Conservation (phyloP, 169 alveolate genomes). For the Plasmodium billcollinsi region DNA sequence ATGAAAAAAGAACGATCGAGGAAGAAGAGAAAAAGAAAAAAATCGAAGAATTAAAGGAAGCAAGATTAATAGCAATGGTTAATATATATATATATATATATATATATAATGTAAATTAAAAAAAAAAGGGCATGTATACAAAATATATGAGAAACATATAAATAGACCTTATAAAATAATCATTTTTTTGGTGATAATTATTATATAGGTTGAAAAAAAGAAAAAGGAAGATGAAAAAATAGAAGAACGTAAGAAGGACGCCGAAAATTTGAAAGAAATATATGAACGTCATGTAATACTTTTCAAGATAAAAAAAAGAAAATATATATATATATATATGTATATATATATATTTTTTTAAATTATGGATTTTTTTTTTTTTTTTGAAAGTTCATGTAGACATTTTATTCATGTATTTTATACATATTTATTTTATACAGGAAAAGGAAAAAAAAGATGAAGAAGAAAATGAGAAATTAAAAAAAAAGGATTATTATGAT, state of each 20-base stretch:
- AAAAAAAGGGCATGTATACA: not conserved
- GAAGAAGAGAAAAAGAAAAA: conserved; percentile 57
- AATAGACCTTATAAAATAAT: not conserved
- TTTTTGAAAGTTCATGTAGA: not conserved
- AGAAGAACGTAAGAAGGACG: conserved; percentile 46
- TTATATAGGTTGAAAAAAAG: conserved; percentile 36
- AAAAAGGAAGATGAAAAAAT: conserved; percentile 37
- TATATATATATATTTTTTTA: not conserved
- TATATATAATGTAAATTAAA: not conserved
- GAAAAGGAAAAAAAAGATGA: conserved; percentile 59
- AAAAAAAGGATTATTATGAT: conserved; percentile 56
- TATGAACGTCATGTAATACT: conserved; percentile 35
- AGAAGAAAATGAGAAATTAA: conserved; percentile 48
- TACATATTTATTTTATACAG: conserved; percentile 3
- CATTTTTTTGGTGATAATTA: not conserved
- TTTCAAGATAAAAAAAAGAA: not conserved
- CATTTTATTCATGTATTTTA: not conserved
- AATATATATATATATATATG: not conserved
- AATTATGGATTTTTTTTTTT: not conserved
- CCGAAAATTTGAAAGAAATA: conserved; percentile 38
- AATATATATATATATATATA: conserved; percentile 1
- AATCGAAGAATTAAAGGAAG: conserved; percentile 57
- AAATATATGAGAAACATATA: not conserved
- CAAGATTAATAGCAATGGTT: conserved; percentile 69
- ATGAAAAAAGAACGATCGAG: conserved; percentile 35